phyloP scores from a whole-genome alignment of 108 stramenopile genomes.

The Conticribra weissflogii region DNA sequence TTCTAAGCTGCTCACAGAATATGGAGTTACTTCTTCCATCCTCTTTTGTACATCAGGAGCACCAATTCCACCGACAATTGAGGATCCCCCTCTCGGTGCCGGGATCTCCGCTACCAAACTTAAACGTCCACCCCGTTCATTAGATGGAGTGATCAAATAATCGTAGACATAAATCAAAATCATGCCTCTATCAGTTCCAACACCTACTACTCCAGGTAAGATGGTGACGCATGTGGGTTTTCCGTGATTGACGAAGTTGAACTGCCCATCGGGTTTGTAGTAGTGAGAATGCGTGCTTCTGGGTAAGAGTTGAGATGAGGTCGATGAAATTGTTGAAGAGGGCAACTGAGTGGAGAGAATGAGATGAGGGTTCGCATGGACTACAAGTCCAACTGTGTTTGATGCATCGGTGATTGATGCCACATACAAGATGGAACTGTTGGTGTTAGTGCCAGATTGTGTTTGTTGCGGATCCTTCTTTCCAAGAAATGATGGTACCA shows the following conservation, averaged over 20 bases:
- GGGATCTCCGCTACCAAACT: conserved; percentile 66
- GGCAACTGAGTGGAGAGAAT: conserved; percentile 41
- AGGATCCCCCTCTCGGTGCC: conserved; percentile 53
- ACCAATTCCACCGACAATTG: conserved; percentile 22
- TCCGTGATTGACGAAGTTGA: conserved; percentile 59
- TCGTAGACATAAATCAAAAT: conserved; percentile 72
- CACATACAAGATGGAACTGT: conserved; percentile 31
- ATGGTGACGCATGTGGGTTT: conserved; percentile 61
- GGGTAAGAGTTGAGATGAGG: background rate
- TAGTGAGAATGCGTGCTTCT: conserved; percentile 12
- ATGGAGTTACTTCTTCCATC: conserved; percentile 25
- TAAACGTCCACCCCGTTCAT: conserved; percentile 14
- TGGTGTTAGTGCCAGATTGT: conserved; percentile 6
- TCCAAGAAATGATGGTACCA: background rate
- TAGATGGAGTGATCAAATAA: background rate
- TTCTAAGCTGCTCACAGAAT: conserved; percentile 34
- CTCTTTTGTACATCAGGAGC: conserved; percentile 26
- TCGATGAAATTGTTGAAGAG: conserved; percentile 25
- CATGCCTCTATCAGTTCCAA: conserved; percentile 77
- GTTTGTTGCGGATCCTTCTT: conserved; percentile 2
- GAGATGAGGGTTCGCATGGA: conserved; percentile 52
- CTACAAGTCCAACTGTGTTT: conserved; percentile 35
- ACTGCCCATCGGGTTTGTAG: conserved; percentile 47
- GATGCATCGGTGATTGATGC: conserved; percentile 45
- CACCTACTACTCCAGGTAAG: conserved; percentile 71